These are phyloP conservation scores for Luvunga scandens DNA, from an alignment of 345 rosid species.

Conservation along the genomic window DNA sequence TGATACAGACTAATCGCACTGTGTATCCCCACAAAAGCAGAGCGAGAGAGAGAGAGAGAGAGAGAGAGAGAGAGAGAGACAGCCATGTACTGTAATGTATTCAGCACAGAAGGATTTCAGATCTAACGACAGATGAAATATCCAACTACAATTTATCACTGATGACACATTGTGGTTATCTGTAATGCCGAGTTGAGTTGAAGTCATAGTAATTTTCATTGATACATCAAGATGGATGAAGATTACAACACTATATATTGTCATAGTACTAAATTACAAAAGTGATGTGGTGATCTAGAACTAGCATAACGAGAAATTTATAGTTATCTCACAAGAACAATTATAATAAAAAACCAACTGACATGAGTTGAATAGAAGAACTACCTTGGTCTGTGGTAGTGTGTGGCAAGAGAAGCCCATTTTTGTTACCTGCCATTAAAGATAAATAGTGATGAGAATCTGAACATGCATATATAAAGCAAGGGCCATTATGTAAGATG, in stretches of 20 bases:
- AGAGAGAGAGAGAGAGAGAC: not conserved
- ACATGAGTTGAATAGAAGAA: not conserved
- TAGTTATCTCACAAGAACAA: not conserved
- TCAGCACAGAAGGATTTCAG: too few relatives aligned
- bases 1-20: not conserved
- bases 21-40: not conserved
- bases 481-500: not conserved
- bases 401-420: slow-evolving; percentile 94
- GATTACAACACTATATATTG: not conserved
- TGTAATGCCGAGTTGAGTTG: not conserved
- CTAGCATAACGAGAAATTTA: not conserved
- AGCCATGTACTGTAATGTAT: not conserved
- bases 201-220: not conserved
- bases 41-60: not conserved
- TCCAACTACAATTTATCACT: not conserved
- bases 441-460: not conserved
- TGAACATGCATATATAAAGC: not conserved
- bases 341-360: not conserved
- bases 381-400: slow-evolving; percentile 96
- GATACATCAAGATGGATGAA: not conserved
- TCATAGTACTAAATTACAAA: not conserved
- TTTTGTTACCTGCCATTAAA: slow-evolving; percentile 69
- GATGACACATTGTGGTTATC: not conserved
- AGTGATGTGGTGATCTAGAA: not conserved
- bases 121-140: too few relatives aligned